Percentiles rank a stretch among this genome's conserved stretches.
Conservation (phyloP, 2,329 filamentous ascomycete species). For the Alternaria sp. region DNA sequence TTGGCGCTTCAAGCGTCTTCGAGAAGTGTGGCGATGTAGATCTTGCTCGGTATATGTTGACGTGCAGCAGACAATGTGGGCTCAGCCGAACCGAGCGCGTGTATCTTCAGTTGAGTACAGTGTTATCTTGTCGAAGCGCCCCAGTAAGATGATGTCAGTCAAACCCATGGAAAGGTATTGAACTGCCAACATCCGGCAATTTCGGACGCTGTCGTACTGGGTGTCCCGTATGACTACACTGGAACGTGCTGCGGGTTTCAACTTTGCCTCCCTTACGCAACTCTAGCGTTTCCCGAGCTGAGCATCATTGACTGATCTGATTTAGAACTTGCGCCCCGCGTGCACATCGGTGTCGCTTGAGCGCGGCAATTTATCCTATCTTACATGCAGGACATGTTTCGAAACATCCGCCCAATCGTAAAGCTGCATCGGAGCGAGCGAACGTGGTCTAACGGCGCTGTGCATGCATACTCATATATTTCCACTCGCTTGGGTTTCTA, state of each 20-base stretch:
- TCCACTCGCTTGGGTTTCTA: not conserved
- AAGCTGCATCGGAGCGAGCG: not conserved
- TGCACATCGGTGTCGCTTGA: not conserved
- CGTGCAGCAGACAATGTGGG: constrained; percentile 13
- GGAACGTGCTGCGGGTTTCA: not conserved
- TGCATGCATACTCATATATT: constrained; percentile 25
- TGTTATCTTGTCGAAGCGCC: constrained; percentile 14
- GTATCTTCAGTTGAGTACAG: constrained; percentile 5
- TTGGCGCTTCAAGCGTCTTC: constrained; percentile 11
- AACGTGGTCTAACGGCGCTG: constrained; percentile 16
- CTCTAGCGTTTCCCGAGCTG: not conserved
- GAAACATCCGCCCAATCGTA: constrained; percentile 39
- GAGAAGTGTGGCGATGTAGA: constrained; percentile 10
- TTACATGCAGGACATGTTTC: constrained; percentile 31
- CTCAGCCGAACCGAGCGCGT: constrained; percentile 11
- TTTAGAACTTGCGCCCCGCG: not conserved
- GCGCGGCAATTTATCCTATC: constrained; percentile 15
- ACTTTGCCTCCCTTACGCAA: not conserved
- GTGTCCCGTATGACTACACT: not conserved
- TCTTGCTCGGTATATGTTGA: not conserved
- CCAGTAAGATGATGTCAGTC: not conserved
- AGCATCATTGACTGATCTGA: not conserved
- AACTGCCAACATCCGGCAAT: not conserved
- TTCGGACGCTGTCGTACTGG: not conserved
- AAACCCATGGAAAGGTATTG: not conserved